Base-by-base conservation (phyloP, 2,329 filamentous ascomycete species). In the Xylaria sp. region DNA sequence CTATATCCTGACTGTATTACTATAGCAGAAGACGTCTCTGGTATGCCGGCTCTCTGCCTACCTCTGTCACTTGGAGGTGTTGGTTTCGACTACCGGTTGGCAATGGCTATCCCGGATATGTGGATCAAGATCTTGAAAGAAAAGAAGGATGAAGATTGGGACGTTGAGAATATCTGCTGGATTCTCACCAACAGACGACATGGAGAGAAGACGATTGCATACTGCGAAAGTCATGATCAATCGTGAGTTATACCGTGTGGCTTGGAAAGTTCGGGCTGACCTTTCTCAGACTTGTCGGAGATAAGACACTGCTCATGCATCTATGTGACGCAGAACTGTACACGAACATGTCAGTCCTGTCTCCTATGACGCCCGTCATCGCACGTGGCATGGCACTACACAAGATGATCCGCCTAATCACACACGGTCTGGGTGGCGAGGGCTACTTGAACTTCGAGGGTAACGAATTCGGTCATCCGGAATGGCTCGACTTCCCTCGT, bases 101-200 rank as follows among this genome's bases (percentile, higher is more conserved):
- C 94, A 65, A 99, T 99, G 96, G 96, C 96, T 4, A 90, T 99
- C 71, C 96, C 96, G 3, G 96, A 99, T 80, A 93, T 99, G 89
- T 99, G 97, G 90, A 99, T 99, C 86, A 99, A 99, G 84, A 93
- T 97, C 78, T 82, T 98, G 70, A 99, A 99, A 81, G 96, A 99
- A 82, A 90, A 94, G 80, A 87, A 92, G 77, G 96, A 99, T 76
- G 88, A 94, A 71, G 88, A 97, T 10, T 99, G 96, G 96, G 92
- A 98, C 76, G 92, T 99, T 81, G 90, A 88, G 66, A 91, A 88
- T 74, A 92, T 99, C 62, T 90, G 90, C 79, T 94, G 91, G 83
- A 98, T 94, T 0, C 84, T 99, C 68, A 97, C 92, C 25, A 98
- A 99, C 82, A 89, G 96, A 66, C 90, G 96, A 34, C 93, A 98